Evolutionary conservation across 495 filamentous ascomycete species (phyloP), one percentile per base, ranked within the genome.

Genomic region (Echria macrotheca): DNA sequence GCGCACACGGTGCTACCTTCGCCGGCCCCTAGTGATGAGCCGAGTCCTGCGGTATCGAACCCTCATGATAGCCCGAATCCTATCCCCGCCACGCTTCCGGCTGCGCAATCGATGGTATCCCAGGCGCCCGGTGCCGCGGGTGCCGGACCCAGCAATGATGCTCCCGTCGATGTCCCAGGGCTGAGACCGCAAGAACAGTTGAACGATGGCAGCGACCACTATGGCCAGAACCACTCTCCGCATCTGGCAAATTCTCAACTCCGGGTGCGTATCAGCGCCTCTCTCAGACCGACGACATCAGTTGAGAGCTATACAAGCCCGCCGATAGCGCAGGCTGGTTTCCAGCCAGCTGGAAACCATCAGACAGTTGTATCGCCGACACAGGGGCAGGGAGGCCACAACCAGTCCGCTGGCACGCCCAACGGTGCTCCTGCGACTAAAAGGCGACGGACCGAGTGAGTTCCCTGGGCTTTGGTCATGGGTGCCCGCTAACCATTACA

Each of bases 1-100:
- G 35, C 37, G 6, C 58, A 55, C 56, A 35, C 9, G 31, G 59
- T 77, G 19, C 67, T 80, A 33, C 79, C 73, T 1, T 81, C 80
- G 11, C 78, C 79, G 32, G 70, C 76, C 14, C 72, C 76, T 3
- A 82, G 74, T 58, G 72, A 79, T 50, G 78, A 78, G 41, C 68
- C 68, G 15, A 77, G 71, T 51, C 72, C 71, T 24, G 61, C 53
- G 42, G 32, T 62, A 8, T 58, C 61, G 8, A 64, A 53, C 39
- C 24, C 48, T 14, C 52, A 44, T 33, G 59, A 60, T 41, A 69
- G 61, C 25, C 66, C 58, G 19, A 62, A 60, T n/a, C n/a, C 48
- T 1, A 39, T 25, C 14, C 24, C 49, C 12, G 35, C 49, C 23
- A 23, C 48, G 7, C 45, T 60, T 9, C 38, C 56, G 23, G 58